phyloP scores from a whole-genome alignment of 805 yeast species.

The Lachancea cidri region DNA sequence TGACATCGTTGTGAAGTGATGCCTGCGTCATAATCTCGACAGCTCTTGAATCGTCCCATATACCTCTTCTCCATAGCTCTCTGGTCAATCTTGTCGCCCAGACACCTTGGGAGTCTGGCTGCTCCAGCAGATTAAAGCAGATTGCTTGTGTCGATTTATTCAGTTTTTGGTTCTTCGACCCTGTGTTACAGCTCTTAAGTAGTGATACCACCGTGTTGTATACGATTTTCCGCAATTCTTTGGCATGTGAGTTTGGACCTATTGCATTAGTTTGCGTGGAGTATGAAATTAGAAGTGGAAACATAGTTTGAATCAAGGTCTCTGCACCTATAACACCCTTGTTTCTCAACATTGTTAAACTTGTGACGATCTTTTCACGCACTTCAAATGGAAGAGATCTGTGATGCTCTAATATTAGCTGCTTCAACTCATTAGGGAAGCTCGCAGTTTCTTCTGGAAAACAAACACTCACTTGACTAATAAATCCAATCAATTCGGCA shows the following conservation, averaged over 20 bases:
- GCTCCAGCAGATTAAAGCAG: slow-evolving; percentile 77
- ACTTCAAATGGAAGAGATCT: slow-evolving; percentile 76
- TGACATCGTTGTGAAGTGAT: slow-evolving; percentile 77
- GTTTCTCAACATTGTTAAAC: slow-evolving; percentile 85
- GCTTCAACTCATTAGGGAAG: slow-evolving; percentile 77
- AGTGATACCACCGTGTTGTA: slow-evolving; percentile 74
- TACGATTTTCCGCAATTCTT: slow-evolving; percentile 74
- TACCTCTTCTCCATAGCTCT: slow-evolving; percentile 95
- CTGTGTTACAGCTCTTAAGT: slow-evolving; percentile 77
- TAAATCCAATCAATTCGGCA: slow-evolving; percentile 80
- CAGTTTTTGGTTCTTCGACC: slow-evolving; percentile 84
- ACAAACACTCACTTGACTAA: slow-evolving; percentile 86
- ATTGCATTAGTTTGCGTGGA: slow-evolving; percentile 42
- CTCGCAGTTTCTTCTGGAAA: slow-evolving; percentile 82
- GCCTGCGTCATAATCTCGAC: slow-evolving; percentile 98
- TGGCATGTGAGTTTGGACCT: slow-evolving; percentile 58
- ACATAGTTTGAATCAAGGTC: slow-evolving; percentile 73
- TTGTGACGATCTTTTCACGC: slow-evolving; percentile 86
- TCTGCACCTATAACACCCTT: slow-evolving; percentile 77
- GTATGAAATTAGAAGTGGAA: slow-evolving; percentile 74
- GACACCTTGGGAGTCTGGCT: slow-evolving; percentile 75
- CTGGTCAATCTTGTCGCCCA: slow-evolving; percentile 96
- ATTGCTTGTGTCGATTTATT: slow-evolving; percentile 90
- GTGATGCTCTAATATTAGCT: slow-evolving; percentile 67
- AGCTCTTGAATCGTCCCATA: slow-evolving; percentile 96